phyloP scores from a whole-genome alignment of 306 rosid genomes.

The Datisca glomerata region DNA sequence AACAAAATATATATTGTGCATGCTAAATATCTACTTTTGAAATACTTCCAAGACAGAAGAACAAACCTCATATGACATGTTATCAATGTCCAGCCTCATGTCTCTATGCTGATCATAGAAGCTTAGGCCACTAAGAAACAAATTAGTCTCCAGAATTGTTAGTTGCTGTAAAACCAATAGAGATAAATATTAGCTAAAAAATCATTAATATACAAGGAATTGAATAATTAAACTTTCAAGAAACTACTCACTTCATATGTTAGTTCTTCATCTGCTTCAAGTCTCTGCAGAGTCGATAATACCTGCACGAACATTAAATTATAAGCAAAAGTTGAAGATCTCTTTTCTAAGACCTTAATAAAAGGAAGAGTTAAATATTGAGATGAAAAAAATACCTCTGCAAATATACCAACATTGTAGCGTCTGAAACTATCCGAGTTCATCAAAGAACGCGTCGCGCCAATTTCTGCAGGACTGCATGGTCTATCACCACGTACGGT shows the following conservation, averaged over 20 bases:
- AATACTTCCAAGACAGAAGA: constrained; percentile 8
- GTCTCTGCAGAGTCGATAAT: constrained; percentile 12
- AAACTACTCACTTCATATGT: constrained; percentile 5
- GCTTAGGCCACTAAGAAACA: constrained; percentile 65
- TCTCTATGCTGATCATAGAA: constrained; percentile 89
- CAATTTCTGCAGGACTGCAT: constrained; percentile 15
- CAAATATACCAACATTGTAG: constrained; percentile 1
- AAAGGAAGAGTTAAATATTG: not conserved
- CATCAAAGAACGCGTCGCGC: not conserved
- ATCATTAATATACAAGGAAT: not conserved
- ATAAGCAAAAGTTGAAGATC: not conserved
- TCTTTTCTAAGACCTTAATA: not conserved
- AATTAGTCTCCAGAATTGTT: constrained; percentile 67
- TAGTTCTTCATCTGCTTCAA: constrained; percentile 9
- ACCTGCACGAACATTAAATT: constrained; percentile 8
- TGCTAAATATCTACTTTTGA: no score
- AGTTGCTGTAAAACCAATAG: constrained; percentile 56
- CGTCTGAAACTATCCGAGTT: constrained; percentile 4
- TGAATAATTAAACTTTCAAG: not conserved
- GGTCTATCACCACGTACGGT: constrained; percentile 32
- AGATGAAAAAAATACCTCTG: constrained; percentile 6
- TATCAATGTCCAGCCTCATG: constrained; percentile 95
- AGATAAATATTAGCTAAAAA: not conserved
- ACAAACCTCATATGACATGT: constrained; percentile 97
- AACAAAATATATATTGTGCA: not conserved